Percentiles rank a stretch among this genome's conserved stretches.
Evolutionary conservation across 768 basidiomycete genomes (phyloP).

Genomic region (Termitomyces sp.): DNA sequence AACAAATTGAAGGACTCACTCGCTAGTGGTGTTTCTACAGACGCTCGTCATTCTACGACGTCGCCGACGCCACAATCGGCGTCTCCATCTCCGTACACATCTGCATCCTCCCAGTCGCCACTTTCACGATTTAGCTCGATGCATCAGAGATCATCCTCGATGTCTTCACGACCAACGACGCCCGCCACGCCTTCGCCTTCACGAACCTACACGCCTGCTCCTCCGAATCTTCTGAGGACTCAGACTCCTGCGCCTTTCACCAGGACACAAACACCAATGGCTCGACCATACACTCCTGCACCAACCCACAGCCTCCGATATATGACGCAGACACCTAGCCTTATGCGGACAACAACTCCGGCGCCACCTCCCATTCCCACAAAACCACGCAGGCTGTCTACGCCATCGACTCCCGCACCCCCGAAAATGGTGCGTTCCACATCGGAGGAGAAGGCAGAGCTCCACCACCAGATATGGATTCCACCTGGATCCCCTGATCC

Average conservation of each 20-base stretch:
- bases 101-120: constrained; percentile 29
- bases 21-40: constrained; percentile 22
- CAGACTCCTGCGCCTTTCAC: constrained; percentile 32
- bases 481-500: constrained; percentile 31
- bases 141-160: constrained; percentile 55
- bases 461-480: constrained; percentile 64
- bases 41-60: constrained; percentile 26
- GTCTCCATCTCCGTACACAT: constrained; percentile 30
- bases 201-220: constrained; percentile 36
- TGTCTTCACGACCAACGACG: constrained; percentile 42
- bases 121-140: constrained; percentile 46
- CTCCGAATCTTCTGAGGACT: constrained; percentile 19
- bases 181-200: constrained; percentile 37
- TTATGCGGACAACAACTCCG: constrained; percentile 34
- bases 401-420: constrained; percentile 47
- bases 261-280: constrained; percentile 16
- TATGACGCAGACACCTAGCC: constrained; percentile 28
- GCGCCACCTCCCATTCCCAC: constrained; percentile 30
- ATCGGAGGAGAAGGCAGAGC: constrained; percentile 60
- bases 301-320: constrained; percentile 29
- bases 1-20: constrained; percentile 48
- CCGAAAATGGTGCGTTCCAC: constrained; percentile 55
- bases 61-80: constrained; percentile 33
- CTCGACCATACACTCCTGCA: constrained; percentile 37
- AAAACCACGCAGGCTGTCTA: constrained; percentile 46